phyloP scores from a whole-genome alignment of 108 stramenopile species.

The Cyclotella atomus region DNA sequence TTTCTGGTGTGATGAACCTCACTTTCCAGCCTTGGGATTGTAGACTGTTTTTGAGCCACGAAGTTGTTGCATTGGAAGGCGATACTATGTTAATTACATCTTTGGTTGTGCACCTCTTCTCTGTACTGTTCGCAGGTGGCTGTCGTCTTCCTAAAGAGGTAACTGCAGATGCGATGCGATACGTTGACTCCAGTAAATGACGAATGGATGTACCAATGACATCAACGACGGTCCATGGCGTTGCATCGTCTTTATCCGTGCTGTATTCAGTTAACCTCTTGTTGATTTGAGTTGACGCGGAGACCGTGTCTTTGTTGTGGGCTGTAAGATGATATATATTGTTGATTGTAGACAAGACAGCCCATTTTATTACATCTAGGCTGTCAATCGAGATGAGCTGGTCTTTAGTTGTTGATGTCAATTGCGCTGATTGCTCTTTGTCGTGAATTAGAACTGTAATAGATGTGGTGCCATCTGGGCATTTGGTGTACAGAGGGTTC shows the following conservation, averaged over 20 bases:
- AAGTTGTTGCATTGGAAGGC: neutral
- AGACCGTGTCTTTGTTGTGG: neutral
- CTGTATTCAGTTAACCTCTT: neutral
- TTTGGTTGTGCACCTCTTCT: neutral
- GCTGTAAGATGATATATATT: no score
- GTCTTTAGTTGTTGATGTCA: neutral
- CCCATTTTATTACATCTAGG: constrained; percentile 7
- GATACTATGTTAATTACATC: constrained; percentile 3
- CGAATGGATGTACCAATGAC: constrained; percentile 41
- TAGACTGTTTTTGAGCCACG: constrained; percentile 10
- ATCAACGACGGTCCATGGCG: constrained; percentile 16
- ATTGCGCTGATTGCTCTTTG: no score
- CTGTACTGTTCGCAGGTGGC: neutral
- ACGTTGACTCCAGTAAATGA: constrained; percentile 15
- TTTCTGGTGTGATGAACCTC: neutral
- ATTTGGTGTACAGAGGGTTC: neutral
- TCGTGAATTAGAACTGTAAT: neutral
- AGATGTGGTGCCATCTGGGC: neutral
- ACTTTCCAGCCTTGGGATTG: constrained; percentile 2
- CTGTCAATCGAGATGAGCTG: neutral
- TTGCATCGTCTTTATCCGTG: neutral
- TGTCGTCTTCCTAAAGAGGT: neutral
- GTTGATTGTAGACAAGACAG: constrained; percentile 6
- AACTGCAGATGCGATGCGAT: constrained; percentile 15
- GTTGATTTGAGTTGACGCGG: no score